Percentiles rank a stretch among this genome's conserved stretches.
Conservation (phyloP, 306 rosid species). For the Malus fusca region DNA sequence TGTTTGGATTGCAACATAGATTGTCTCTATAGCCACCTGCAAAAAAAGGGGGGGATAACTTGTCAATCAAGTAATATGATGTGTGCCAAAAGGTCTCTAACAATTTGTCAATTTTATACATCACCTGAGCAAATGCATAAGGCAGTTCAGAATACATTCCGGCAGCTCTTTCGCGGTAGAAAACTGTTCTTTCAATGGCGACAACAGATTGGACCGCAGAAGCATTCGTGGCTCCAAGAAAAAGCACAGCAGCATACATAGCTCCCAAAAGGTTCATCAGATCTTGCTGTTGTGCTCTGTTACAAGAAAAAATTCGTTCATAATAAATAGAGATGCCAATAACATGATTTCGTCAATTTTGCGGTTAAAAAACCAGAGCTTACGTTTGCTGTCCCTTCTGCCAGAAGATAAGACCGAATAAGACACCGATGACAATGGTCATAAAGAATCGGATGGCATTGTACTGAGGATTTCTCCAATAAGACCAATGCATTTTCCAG, state of each 20-base stretch:
- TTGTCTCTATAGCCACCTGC: conserved; percentile 39
- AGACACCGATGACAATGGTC: conserved; percentile 25
- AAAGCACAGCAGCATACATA: conserved; percentile 30
- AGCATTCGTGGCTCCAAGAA: conserved; percentile 37
- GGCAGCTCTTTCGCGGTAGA: conserved; percentile 44
- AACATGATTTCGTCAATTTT: background rate
- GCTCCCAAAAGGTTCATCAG: conserved; percentile 40
- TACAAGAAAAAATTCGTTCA: background rate
- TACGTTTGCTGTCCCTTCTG: conserved; percentile 37
- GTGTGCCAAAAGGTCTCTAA: background rate
- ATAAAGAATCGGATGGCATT: conserved; percentile 35
- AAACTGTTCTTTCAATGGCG: conserved; percentile 33
- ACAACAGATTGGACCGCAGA: conserved; percentile 33
- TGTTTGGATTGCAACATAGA: conserved; percentile 31
- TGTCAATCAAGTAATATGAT: background rate
- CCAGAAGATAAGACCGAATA: conserved; percentile 42
- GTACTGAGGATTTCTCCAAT: conserved; percentile 41
- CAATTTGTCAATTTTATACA: background rate
- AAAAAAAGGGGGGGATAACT: background rate
- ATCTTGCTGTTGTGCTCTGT: conserved; percentile 36
- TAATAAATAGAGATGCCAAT: background rate
- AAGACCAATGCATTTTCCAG: conserved; percentile 44
- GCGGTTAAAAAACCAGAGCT: background rate
- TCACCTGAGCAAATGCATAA: conserved; percentile 44
- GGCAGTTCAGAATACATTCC: conserved; percentile 43